Percentiles rank a stretch among this genome's conserved stretches.
Evolutionary conservation across 2,329 filamentous ascomycete species (phyloP).

Genomic region (Penicillium palitans): DNA sequence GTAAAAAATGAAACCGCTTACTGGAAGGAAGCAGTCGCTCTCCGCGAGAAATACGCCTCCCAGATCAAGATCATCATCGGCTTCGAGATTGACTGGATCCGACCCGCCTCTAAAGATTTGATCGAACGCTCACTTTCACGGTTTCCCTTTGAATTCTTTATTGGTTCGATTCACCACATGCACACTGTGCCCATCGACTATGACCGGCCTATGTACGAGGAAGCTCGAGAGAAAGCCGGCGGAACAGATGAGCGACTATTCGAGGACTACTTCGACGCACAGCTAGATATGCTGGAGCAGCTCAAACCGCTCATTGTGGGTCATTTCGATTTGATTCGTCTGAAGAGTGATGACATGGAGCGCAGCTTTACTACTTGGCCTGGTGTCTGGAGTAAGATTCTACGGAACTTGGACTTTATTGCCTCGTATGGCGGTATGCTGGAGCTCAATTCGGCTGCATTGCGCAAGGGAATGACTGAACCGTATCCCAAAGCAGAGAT

Average conservation of each 20-base stretch:
- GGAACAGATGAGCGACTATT: conserved; percentile 73
- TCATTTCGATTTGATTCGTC: conserved; percentile 87
- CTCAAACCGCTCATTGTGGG: conserved; percentile 78
- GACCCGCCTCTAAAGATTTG: conserved; percentile 61
- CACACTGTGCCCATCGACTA: conserved; percentile 87
- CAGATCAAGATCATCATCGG: conserved; percentile 80
- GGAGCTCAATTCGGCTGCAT: conserved; percentile 83
- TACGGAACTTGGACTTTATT: conserved; percentile 72
- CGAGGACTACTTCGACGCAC: conserved; percentile 83
- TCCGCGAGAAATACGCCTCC: conserved; percentile 68
- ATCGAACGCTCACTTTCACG: conserved; percentile 61
- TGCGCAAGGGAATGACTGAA: conserved; percentile 87
- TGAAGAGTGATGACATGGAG: conserved; percentile 71
- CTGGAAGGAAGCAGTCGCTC: conserved; percentile 69
- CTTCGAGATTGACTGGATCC: conserved; percentile 93
- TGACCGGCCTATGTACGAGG: conserved; percentile 65
- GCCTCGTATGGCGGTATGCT: conserved; percentile 75
- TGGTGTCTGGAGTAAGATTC: conserved; percentile 70
- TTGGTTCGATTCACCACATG: conserved; percentile 91
- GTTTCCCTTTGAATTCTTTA: conserved; percentile 78
- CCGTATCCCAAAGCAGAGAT: conserved; percentile 82
- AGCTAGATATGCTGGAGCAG: conserved; percentile 74
- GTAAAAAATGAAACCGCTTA: conserved; percentile 62
- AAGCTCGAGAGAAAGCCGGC: conserved; percentile 58
- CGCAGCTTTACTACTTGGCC: conserved; percentile 59